Conservation (phyloP, 2,329 filamentous ascomycete species). For the Exophiala viscosa region DNA sequence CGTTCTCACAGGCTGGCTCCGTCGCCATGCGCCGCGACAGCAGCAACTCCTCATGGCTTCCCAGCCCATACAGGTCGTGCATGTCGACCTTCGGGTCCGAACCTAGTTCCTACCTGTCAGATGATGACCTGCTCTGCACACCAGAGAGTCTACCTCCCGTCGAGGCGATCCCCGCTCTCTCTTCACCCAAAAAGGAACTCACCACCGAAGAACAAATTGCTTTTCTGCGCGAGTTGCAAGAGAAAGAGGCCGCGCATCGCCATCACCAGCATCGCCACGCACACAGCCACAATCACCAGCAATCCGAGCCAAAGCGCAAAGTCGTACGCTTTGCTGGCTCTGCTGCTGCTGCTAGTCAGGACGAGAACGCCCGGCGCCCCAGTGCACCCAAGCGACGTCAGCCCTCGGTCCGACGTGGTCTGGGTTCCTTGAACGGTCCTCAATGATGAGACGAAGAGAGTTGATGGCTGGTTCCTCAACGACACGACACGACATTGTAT, state of each 20-base stretch:
- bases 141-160: conserved; percentile 21
- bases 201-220: conserved; percentile 30
- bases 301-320: conserved; percentile 18
- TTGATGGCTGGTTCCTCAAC: conserved; percentile 11
- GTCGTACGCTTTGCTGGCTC: conserved; percentile 25
- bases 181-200: conserved; percentile 24
- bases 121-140: conserved; percentile 26
- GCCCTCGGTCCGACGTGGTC: conserved; percentile 9
- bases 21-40: conserved; percentile 25
- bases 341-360: conserved; percentile 3
- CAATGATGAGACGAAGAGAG: conserved; percentile 7
- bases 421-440: conserved; percentile 20
- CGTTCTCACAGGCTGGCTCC: conserved; percentile 12
- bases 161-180: conserved; percentile 23
- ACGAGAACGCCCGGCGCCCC: conserved; percentile 22
- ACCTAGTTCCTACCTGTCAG: conserved; percentile 28
- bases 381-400: conserved; percentile 18
- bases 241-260: conserved; percentile 22
- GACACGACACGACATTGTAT: no score
- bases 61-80: conserved; percentile 28
- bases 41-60: conserved; percentile 27
- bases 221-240: conserved; percentile 26
- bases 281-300: conserved; percentile 2
- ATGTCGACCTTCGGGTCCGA: conserved; percentile 25
- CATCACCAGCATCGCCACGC: conserved; percentile 14